Evolutionary conservation across 2,329 filamentous ascomycete genomes (phyloP), one percentile per base, ranked within the genome.

Genomic region (Ophidiomyces ophidiicola): DNA sequence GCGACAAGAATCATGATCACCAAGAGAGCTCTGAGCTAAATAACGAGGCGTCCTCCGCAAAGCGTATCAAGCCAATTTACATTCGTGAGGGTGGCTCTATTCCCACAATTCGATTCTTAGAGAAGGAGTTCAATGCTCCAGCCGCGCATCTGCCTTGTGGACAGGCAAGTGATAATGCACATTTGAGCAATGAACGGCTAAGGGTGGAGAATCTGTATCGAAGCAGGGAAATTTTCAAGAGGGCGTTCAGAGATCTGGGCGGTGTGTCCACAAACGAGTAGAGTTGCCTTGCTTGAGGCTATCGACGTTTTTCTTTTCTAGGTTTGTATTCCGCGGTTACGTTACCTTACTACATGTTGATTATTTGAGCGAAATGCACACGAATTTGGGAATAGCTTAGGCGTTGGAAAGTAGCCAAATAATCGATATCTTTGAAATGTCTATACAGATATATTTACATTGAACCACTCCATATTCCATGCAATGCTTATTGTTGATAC

Each of bases 51-150:
- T n/a, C 18, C 1, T 24, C 38, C 4, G 8, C 32, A 40, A 4
- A 34, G 36, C 33, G 39, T 12, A 46, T 57, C 7, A 51, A 54
- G 39, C 88, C 87, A 0, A 68, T 98, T 3, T 96, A 93, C 57
- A 98, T 98, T 49, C 76, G 90, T 6, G 90, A 98, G 61, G 90
- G 90, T 8, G 90, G 90, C 4, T 92, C 82, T 0, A 98, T 98
- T 49, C 90, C 90, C 0, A 84, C 84, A 0, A 96, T 96, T 41
- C 70, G 90, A 4, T 96, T 96, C 55, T 57, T 96, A 25, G 88
- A 96, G 59, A 94, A 94, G 63, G 85, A 93, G 52, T 94, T 96
- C 55, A 71, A 72, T 2, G 90, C 90, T 0, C 86, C 87, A 0
- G 88, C 90, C 0, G 88, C 88, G 0, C 87, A 96, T 59, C 63